These are phyloP conservation scores for Thielaviopsis punctulata DNA, from an alignment of 2,329 filamentous ascomycete genomes.

Conservation along the genomic window DNA sequence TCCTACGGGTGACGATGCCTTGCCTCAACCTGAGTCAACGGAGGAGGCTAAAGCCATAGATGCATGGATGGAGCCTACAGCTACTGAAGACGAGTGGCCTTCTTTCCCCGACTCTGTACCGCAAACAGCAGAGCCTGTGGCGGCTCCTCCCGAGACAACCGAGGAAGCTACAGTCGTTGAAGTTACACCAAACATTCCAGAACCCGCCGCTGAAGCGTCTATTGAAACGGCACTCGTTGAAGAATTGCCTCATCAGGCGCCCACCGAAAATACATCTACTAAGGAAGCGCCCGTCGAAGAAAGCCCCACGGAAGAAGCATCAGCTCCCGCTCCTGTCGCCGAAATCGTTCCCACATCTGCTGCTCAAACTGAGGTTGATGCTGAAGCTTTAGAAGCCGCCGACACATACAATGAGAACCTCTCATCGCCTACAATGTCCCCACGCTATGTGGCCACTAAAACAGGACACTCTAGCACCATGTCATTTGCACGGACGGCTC, in stretches of 20 bases:
- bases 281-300: not conserved
- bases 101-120: not conserved
- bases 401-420: not conserved
- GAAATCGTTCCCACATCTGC: constrained; percentile 5
- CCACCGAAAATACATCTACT: not conserved
- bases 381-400: not conserved
- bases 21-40: not conserved
- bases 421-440: constrained; percentile 4
- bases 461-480: constrained; percentile 41
- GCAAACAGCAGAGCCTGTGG: not conserved
- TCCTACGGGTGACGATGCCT: not conserved
- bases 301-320: not conserved
- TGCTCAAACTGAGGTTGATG: not conserved
- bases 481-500: constrained; percentile 46
- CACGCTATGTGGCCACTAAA: constrained; percentile 16
- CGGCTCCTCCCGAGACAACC: not conserved
- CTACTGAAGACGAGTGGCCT: constrained; percentile 10
- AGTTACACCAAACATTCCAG: not conserved
- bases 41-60: not conserved
- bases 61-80: constrained; percentile 12
- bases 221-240: not conserved
- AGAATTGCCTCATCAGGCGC: not conserved
- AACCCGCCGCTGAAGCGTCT: not conserved
- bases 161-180: not conserved
- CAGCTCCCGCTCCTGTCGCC: not conserved